Evolutionary conservation across 257 asterid species (phyloP), one percentile per base, ranked within the genome.

Genomic region (Ophiorrhiza pumila): DNA sequence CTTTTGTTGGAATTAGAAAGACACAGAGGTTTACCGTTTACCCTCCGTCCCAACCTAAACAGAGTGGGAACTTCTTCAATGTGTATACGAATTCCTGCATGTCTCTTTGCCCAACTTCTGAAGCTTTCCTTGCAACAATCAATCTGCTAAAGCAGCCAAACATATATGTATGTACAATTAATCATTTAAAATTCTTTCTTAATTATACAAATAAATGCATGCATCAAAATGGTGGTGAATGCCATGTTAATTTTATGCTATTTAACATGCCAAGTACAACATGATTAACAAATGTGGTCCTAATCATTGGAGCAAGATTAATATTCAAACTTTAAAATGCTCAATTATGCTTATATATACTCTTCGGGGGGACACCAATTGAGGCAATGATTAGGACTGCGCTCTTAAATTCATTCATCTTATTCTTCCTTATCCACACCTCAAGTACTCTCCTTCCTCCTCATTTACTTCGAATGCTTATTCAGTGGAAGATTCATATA

Each of bases 341-440:
- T n/a, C 27, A 39, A 35, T 20, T 37, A 37, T 63, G 68, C 68
- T 45, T n/a, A n/a, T n/a, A n/a, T n/a, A 35, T 12, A 64, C n/a
- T n/a, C n/a, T n/a, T n/a, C n/a, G n/a, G n/a, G 34, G 32, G 52
- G 6, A 63, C 53, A 65, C n/a, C 70, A 65, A 65, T 6, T 12
- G 53, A 25, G 42, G 70, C 53, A 65, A 65, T 42, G n/a, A 65
- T 42, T 65, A 42, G 55, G 70, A 35, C 55, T 65, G 70, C 70
- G 42, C 11, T 13, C 14, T 32, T 23, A 42, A 64, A 5, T 25
- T 43, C 2, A n/a, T 64, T 64, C 34, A 64, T 41, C 4, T 22
- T 63, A 22, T 64, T 39, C 52, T 52, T 64, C 50, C 69, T 39
- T 39, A 39, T 64, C 69, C 34, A n/a, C 52, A 35, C n/a, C 65